Evolutionary conservation across 306 rosid genomes (phyloP).

Genomic region (Datisca glomerata): DNA sequence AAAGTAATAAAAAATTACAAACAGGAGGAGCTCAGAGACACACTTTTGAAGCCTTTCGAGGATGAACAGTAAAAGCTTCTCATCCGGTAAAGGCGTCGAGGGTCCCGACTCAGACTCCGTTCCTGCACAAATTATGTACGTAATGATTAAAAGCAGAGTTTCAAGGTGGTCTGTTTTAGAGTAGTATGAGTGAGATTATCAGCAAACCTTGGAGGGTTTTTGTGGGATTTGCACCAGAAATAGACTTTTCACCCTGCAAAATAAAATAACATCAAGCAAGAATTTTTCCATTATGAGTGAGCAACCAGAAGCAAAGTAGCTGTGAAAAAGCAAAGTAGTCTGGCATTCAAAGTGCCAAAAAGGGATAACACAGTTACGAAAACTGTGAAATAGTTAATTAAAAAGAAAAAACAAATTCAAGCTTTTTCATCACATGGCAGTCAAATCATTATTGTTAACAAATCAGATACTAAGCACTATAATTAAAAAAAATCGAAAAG

Average conservation of each 20-base stretch:
- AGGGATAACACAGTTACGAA: constrained; percentile 23
- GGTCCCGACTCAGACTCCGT: constrained; percentile 42
- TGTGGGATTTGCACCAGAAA: constrained; percentile 28
- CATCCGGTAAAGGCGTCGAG: constrained; percentile 47
- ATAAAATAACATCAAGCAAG: constrained; percentile 5
- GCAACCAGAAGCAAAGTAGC: constrained; percentile 23
- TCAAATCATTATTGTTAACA: constrained; percentile 27
- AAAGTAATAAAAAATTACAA: constrained; percentile 19
- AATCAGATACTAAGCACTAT: constrained; percentile 3
- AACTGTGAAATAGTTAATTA: constrained; percentile 20
- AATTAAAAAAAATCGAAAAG: constrained; percentile 9
- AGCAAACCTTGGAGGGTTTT: constrained; percentile 31
- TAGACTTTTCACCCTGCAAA: constrained; percentile 40
- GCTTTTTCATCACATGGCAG: constrained; percentile 37
- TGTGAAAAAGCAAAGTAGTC: constrained; percentile 29
- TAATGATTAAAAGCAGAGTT: constrained; percentile 3
- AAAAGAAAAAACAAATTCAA: constrained; percentile 40
- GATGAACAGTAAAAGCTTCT: constrained; percentile 44
- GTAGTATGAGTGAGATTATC: constrained; percentile 8
- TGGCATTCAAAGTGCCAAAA: constrained; percentile 26
- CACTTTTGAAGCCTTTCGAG: constrained; percentile 67
- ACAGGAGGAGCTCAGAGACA: constrained; percentile 18
- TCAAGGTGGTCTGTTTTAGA: constrained; percentile 4
- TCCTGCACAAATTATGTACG: constrained; percentile 25
- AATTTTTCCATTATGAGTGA: constrained; percentile 16